Base-by-base conservation (phyloP, 345 rosid genomes). In the Bruguiera sexangula region DNA sequence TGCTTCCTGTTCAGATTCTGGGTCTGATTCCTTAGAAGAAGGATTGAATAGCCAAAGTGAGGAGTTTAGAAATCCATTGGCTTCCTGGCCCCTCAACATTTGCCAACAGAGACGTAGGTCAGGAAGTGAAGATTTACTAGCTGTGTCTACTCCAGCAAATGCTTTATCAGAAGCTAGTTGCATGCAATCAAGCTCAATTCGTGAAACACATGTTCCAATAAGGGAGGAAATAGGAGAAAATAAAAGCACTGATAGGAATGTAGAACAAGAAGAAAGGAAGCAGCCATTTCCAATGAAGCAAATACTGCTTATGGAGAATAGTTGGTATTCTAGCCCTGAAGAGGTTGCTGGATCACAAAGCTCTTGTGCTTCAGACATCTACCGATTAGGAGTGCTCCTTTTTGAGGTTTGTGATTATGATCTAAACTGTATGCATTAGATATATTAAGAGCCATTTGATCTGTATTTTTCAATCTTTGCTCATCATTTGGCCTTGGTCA, bases 1-100 rank as follows among this genome's bases (percentile, higher is more conserved):
- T 52, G 93, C 96, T 63, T 91, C 98, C 65, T 89, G 92, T 83
- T 94, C 99, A 16, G 97, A 92, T 75, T 87, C 96, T 22, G 97
- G 99, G 63, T 95, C 99, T 59, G 99, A 95, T 76, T 89, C 93
- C 37, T 58, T 75, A 30, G 98, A 94, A 76, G 96, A 87, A 72
- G 88, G 85, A 73, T 74, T 72, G 48, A 82, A 82, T 73, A 78
- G 78, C 80, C 91, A 76, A 63, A 79, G 69, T 43, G 66, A 69
- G 83, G 89, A 79, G 60, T 54, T 30, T 67, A 86, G 78, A 75
- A 71, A 75, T 56, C 73, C 74, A 50, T 69, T 82, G 34, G 75
- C 80, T 60, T 46, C 80, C 52, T 83, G 82, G 80, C 84, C 84
- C 63, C 70, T 60, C 46, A 85, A 81, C 69, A 75, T 76, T 75